Conservation (phyloP, 768 basidiomycete species). For the Lentinula sp. region DNA sequence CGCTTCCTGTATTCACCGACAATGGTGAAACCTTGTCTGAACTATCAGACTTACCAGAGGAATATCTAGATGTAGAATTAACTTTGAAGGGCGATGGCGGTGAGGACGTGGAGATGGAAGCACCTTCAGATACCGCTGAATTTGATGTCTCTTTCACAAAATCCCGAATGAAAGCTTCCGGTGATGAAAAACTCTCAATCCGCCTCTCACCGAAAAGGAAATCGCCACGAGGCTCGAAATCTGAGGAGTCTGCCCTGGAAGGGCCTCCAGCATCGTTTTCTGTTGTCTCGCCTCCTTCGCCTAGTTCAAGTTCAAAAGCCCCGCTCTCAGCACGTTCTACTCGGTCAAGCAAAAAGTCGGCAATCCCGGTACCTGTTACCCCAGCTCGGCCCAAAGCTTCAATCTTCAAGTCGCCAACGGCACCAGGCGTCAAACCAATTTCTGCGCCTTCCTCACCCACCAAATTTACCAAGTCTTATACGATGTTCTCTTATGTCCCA, state of each 20-base stretch:
- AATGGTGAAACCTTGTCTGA: neutral
- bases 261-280: neutral
- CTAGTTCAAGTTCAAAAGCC: neutral
- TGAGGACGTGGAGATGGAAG: neutral
- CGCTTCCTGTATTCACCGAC: neutral
- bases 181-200: neutral
- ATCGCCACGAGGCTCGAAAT: neutral
- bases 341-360: neutral
- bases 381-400: neutral
- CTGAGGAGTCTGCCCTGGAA: neutral
- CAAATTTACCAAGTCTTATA: neutral
- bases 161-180: neutral
- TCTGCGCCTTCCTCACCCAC: conserved; percentile 1
- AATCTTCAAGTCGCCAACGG: neutral
- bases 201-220: neutral
- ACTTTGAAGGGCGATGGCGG: conserved; percentile 1
- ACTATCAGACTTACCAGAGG: neutral
- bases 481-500: neutral
- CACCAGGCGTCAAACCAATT: neutral
- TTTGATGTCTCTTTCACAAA: neutral
- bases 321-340: neutral
- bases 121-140: neutral
- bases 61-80: neutral
- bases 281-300: no score
- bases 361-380: neutral